Conservation (phyloP, 371 early-diverging fungal genomes). For the Lichtheimia hyalospora region DNA sequence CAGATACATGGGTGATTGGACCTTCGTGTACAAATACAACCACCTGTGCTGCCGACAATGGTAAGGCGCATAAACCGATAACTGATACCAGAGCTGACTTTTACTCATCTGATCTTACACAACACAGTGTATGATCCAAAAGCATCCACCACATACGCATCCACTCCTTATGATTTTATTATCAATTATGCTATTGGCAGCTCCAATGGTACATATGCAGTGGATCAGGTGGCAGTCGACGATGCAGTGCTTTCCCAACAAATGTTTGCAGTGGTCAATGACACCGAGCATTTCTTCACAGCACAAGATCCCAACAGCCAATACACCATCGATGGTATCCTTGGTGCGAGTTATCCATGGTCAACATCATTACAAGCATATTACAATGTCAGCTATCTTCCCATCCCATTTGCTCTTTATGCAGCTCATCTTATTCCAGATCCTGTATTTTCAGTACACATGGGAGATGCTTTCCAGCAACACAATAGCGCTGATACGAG, state of each 20-base stretch:
- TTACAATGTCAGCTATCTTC: background rate
- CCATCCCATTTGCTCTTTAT: conserved; percentile 13
- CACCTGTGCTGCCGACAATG: background rate
- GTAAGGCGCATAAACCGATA: no score
- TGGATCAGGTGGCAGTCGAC: conserved; percentile 2
- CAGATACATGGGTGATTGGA: conserved; percentile 15
- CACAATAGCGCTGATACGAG: background rate
- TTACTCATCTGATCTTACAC: no score
- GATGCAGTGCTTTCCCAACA: background rate
- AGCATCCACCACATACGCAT: conserved; percentile 1
- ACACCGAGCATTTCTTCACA: background rate
- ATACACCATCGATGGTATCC: conserved; percentile 10
- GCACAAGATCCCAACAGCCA: background rate
- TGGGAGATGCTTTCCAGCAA: background rate
- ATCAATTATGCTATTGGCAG: conserved; percentile 1
- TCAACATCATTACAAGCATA: background rate
- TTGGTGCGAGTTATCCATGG: conserved; percentile 10
- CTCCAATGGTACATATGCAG: background rate
- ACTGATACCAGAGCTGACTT: no score
- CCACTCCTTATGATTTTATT: conserved; percentile 1
- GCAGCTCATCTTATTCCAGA: conserved; percentile 3
- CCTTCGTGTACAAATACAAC: background rate
- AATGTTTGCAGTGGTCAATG: conserved; percentile 5
- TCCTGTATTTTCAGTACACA: conserved; percentile 11
- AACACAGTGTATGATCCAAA: background rate